Base-by-base conservation (phyloP, 176 grass and related monocot genomes). In the Zea mays region DNA sequence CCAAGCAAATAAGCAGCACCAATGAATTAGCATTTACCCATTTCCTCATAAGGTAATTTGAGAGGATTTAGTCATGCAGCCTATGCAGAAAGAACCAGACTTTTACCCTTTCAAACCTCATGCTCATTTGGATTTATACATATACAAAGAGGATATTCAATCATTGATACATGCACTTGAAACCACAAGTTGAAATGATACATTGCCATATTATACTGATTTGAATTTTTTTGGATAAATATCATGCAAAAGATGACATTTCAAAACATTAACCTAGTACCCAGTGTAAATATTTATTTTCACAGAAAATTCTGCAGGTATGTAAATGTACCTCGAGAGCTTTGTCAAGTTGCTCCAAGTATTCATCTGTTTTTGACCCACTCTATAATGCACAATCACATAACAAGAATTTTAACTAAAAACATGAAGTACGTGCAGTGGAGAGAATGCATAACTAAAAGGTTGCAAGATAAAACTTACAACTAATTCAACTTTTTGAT, bases 401-500 rank as follows among this genome's bases (percentile, higher is more conserved):
- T 42, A 67, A 66, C 20, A 39, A 65, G 4, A 59, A 51, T 58
- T 67, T 82, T 43, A 86, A 49, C 41, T 69, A n/a, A 64, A 74
- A 76, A 57, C 33, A 69, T 48, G n/a, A 65, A 58, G 21, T 34
- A 50, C 0, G 10, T 55, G 49, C 14, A 16, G 62, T 46, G 0
- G 14, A 67, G 11, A 69, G 5, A 77, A 69, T 10, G 59, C 62
- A 41, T 50, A 73, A 76, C 5, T 60, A 83, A 35, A 13, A 69
- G 37, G 1, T 19, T 62, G 46, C 2, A 73, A 59, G 13, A 57
- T 56, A 62, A 17, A 70, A 89, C 89, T 87, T 90, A 94, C 91
- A 59, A 20, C 49, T 81, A 94, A 70, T 70, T 98, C 95, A 73
- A 98, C 61, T 86, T 98, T 94, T 82, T 94, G 87, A 86, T 98